Evolutionary conservation across 2,329 filamentous ascomycete species (phyloP), one percentile per base, ranked within the genome.

Genomic region (Neonectria neomacrospora): DNA sequence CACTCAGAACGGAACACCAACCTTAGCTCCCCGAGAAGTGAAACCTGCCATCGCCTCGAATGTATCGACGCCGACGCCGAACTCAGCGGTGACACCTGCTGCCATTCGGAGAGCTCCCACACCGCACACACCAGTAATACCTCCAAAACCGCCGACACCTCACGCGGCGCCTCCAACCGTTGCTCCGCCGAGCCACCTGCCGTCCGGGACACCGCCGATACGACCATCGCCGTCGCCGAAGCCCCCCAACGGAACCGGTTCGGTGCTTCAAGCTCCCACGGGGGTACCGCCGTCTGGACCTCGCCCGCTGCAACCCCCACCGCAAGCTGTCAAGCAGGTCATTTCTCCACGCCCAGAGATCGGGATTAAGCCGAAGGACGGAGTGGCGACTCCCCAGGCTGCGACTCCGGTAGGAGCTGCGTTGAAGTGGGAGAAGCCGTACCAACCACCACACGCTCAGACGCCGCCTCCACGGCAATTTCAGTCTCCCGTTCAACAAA

Each of bases 341-440:
- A 71, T 77, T 23, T 74, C 77, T 14, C 75, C 78, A n/a, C 73
- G 76, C 20, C 76, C 78, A 6, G 78, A 80, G 12, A 64, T 66
- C 34, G 61, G 71, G 16, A 69, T 68, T 56, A 80, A 75, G 58
- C 66, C 71, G 9, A 77, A 75, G 48, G 73, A 77, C 20, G 66
- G 63, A 3, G 61, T 63, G n/a, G 58, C 66, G 18, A 57, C 70
- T 6, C 61, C 70, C n/a, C 73, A 72, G 44, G 54, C 67, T 30
- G 23, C 65, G 3, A 66, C 72, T 7, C 70, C 73, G 32, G 67
- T 67, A 39, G 69, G 71, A 22, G 73, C 73, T 7, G 63, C 70
- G 37, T 61, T 80, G 18, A 81, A 80, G 58, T 81, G 79, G 79
- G 79, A 81, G 67, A 80, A 78, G 67, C 78, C 80, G 11, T 80